Base-by-base conservation (phyloP, 2,329 filamentous ascomycete species). In the Pyrenophora graminea region DNA sequence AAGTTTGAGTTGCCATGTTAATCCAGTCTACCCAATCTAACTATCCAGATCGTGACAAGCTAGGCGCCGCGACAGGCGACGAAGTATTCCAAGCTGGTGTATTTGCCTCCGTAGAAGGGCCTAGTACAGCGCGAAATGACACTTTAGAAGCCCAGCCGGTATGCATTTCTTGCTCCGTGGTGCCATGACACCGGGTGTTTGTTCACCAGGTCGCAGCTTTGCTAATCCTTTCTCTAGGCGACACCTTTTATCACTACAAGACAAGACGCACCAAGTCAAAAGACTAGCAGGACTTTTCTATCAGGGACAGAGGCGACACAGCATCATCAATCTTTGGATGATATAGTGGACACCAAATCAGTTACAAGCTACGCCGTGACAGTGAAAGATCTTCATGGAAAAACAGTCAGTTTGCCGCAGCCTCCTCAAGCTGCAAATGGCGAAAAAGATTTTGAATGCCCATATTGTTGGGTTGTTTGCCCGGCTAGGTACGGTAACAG, bases 401-500 rank as follows among this genome's bases (percentile, higher is more conserved):
- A 59, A 33, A 65, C 68, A 1, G 64, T 74, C 23, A 63, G 70
- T 7, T 43, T 74, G 7, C 70, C 70, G 1, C 61, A 68, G 10
- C 70, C 70, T 17, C 71, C 71, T 2, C 68, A 60, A 49, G 45
- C 53, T 17, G 68, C 69, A 6, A 61, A 61, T 34, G 63, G 66
- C 2, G 67, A 72, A 13, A 67, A 62, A 27, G 71, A 74, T 44
- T 74, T 74, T 30, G 71, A 73, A 36, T 74, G 71, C 40, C 70
- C 71, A 1, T 73, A 70, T 47, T 74, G 71, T 44, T 73, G 64
- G 45, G 66, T 72, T n/a, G 72, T 74, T 17, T 74, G 71, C 39
- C 71, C 71, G 3, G 61, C 69, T n/a, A 56, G 70, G 45, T 73
- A 74, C 30, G 64, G 67, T 0, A 66, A 58, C 45, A 65, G 63